A percentile compares a stretch with the other conserved stretches of the same genome.
phyloP scores from a whole-genome alignment of 169 alveolate genomes.

The Plasmodium reichenowi region DNA sequence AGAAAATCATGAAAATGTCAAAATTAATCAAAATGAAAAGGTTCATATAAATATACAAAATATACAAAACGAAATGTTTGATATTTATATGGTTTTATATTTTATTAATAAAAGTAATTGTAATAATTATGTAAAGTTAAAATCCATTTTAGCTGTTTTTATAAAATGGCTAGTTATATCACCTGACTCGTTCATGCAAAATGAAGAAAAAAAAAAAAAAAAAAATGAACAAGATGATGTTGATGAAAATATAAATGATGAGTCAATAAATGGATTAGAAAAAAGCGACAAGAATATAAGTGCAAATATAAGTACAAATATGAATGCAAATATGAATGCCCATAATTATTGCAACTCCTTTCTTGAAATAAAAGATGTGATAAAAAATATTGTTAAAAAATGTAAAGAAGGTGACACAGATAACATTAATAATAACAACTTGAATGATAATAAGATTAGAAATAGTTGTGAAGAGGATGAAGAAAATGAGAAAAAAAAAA shows the following conservation, averaged over 20 bases:
- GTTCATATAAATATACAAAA: neutral
- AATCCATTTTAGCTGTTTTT: conserved; percentile 14
- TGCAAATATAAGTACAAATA: neutral
- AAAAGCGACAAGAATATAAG: neutral
- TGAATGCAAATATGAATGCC: neutral
- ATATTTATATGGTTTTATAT: conserved; percentile 32
- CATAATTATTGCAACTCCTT: neutral
- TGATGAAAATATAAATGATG: neutral
- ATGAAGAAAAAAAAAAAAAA: conserved; percentile 2
- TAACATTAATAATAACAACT: neutral
- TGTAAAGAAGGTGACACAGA: neutral
- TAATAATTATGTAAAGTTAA: conserved; percentile 27
- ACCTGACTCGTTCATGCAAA: conserved; percentile 29
- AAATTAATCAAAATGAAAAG: too few relatives aligned
- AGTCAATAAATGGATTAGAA: neutral
- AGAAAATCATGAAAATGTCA: too few relatives aligned
- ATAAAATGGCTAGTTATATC: conserved; percentile 15
- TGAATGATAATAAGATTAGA: neutral
- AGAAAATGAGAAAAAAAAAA: neutral
- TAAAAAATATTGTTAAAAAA: too few relatives aligned
- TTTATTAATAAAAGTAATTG: conserved; percentile 19
- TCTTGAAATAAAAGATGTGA: too few relatives aligned
- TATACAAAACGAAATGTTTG: conserved; percentile 13
- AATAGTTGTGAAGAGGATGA: neutral
- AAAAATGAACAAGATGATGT: neutral